Base-by-base conservation (phyloP, 805 yeast genomes). In the Lipomyces japonicus region DNA sequence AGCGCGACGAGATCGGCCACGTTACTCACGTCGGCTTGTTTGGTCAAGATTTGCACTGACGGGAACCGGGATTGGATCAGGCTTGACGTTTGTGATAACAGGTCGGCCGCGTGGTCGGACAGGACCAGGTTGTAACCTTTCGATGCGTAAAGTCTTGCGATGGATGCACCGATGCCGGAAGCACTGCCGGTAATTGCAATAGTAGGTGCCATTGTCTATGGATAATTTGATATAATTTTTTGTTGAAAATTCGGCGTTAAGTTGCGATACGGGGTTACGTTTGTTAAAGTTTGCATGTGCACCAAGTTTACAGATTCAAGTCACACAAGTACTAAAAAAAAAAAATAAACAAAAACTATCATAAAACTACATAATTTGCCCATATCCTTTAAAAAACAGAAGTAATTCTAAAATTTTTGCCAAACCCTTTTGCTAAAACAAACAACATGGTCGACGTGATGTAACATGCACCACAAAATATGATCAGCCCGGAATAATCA, bases 391-490 rank as follows among this genome's bases (percentile, higher is more conserved):
- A 50, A 26, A 45, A 50, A 4, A 41, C 35, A 1, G 41, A 22
- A 19, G 28, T 49, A 7, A 56, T 42, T 36, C 50, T 52, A 62
- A 63, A 59, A 7, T 65, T 63, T 1, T 52, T 64, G 9, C 63
- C 63, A 9, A 47, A 45, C 28, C 60, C 53, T 23, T 67, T 52
- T 16, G 68, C 68, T 2, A 55, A 18, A 2, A 53, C 41, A 46
- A 64, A 64, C 41, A 55, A 51, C 4, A 57, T n/a, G 10, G 65
- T 42, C 2, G 67, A 64, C 3, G 53, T 53, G 0, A 67, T 23
- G 49, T 68, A 67, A 21, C 61, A 60, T 6, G 56, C 55, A 1
- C 67, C 70, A 21, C 65, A 46, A 54, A 67, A 68, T 2, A 62
- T 49, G n/a, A 67, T 59, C 44, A 68, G 56, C 2, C 71, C 71